Evolutionary conservation across 2,329 filamentous ascomycete genomes (phyloP), one percentile per base, ranked within the genome.

Genomic region (Sordariomycetes sp.): DNA sequence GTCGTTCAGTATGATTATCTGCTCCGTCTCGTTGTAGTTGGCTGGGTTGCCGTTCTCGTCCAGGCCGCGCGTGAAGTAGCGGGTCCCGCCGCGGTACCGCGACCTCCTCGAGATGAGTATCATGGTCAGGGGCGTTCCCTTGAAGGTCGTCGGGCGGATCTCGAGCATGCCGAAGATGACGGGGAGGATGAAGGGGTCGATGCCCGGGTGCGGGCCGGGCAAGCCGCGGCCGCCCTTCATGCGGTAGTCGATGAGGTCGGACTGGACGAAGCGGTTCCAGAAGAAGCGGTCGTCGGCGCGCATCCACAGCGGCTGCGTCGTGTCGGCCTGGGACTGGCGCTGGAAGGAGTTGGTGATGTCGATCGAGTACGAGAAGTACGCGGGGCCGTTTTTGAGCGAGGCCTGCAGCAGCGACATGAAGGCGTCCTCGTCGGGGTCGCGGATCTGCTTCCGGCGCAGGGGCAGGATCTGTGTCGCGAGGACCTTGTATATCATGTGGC

Each of bases 1-100:
- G 70, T 97, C 94, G 65, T 97, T 97, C 63, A 97, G 72, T 42
- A 99, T 83, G 60, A 96, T 79, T 36, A 94, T 78, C 68, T 99
- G 94, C 68, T 99, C 94, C 0, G 94, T 97, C 76, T 99, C 94
- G 68, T 99, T 99, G 78, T 92, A 99, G 70, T 99, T 99, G 62
- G 94, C 90, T n/a, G 94, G 94, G 68, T 97, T 84, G 25, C 94
- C 94, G 60, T 94, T 79, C 62, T 96, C 91, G 67, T 99, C 92
- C 53, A 97, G 83, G 55, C 94, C 94, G 62, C 94, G 85, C 2
- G 94, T 95, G 68, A 99, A 94, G 73, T 96, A 97, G 67, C 95
- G 80, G 17, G 94, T 97, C 52, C 94, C 94, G 39, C 86, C 91
- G 61, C 92, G 83, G 70, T 94, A 85, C 63, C 95, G 82, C 24